phyloP scores from a whole-genome alignment of 75 land plant species.

The Ceratopteris richardii region DNA sequence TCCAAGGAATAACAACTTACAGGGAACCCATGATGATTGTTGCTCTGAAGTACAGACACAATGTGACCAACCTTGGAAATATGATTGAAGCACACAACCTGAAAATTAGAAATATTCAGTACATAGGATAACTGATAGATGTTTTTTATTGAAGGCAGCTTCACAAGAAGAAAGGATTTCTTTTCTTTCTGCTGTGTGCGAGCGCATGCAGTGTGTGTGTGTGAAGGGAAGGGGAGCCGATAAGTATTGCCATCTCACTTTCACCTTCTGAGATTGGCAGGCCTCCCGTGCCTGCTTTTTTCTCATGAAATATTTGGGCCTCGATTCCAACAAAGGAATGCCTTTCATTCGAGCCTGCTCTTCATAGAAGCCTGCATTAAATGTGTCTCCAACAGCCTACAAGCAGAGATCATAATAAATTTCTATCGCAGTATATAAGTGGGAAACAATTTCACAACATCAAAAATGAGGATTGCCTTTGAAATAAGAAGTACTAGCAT shows the following conservation, averaged over 20 bases:
- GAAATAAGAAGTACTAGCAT: constrained; percentile 99
- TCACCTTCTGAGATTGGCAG: constrained; percentile 62
- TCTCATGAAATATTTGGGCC: constrained; percentile 89
- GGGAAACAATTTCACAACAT: not conserved
- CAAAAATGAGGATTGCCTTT: constrained; percentile 42
- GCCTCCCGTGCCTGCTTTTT: constrained; percentile 73
- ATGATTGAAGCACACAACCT: constrained; percentile 81
- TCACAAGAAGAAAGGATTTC: too few species aligned
- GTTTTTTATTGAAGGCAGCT: too few species aligned
- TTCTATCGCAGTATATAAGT: not conserved
- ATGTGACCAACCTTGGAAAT: constrained; percentile 76
- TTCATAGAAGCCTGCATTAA: constrained; percentile 96
- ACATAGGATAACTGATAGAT: too few species aligned
- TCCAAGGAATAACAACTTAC: too few species aligned
- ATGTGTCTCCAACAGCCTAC: constrained; percentile 98
- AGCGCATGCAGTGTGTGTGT: too few species aligned
- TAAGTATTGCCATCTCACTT: too few species aligned
- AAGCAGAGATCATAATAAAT: not conserved
- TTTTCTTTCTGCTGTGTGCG: too few species aligned
- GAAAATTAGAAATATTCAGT: too few species aligned
- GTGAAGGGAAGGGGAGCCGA: too few species aligned
- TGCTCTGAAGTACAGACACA: constrained; percentile 65
- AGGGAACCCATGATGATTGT: constrained; percentile 90
- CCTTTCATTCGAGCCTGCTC: constrained; percentile 72
- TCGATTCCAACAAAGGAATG: constrained; percentile 87